Evolutionary conservation across 176 grass and related monocot genomes (phyloP).

Genomic region (Carex kokanica): DNA sequence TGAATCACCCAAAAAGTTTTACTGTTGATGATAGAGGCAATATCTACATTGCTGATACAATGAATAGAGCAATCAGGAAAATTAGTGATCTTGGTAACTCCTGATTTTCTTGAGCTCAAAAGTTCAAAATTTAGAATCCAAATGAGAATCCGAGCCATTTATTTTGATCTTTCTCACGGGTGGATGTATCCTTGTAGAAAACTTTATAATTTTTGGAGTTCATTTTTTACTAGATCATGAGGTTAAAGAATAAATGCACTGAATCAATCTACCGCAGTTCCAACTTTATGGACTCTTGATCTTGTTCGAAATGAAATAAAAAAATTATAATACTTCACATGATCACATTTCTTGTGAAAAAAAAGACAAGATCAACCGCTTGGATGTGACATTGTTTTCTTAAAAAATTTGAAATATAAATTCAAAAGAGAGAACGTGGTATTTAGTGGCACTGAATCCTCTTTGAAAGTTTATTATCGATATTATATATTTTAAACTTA

Average conservation of each 20-base stretch:
- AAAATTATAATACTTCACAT: neutral
- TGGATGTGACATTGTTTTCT: neutral
- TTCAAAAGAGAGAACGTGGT: no score
- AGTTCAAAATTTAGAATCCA: neutral
- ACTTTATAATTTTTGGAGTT: neutral
- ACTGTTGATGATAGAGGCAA: conserved; percentile 81
- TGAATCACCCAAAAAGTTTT: conserved; percentile 99
- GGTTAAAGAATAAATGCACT: neutral
- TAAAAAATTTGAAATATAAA: no score
- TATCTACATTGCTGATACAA: conserved; percentile 91
- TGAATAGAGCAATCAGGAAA: conserved; percentile 99
- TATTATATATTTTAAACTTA: neutral
- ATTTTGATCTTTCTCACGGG: neutral
- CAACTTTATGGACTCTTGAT: neutral
- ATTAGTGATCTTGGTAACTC: conserved; percentile 84
- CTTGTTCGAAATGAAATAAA: neutral
- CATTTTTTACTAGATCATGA: neutral
- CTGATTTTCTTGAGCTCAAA: neutral
- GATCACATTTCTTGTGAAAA: neutral
- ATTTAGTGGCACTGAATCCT: neutral
- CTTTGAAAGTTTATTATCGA: neutral
- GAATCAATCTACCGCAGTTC: neutral
- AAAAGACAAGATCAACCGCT: neutral
- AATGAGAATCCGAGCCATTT: neutral
- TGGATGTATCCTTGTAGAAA: neutral